Percentiles rank a stretch among this genome's conserved stretches.
Evolutionary conservation across 345 rosid species (phyloP).

Genomic region (Gynandropsis gynandra): DNA sequence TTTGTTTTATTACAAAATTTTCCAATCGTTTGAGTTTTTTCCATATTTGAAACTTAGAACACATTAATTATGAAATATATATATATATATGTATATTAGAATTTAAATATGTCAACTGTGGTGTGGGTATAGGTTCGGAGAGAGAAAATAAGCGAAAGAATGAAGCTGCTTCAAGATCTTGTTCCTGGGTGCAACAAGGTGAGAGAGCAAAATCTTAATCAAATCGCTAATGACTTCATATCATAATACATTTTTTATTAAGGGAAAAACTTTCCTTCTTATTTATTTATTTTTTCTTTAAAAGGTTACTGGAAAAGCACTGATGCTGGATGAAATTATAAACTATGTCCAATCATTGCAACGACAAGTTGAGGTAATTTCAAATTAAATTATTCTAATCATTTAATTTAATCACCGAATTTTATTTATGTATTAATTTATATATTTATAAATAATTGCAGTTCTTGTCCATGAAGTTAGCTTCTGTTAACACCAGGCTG

Average conservation of each 20-base stretch:
- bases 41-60: no score
- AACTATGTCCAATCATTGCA: slow-evolving; percentile 91
- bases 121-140: slow-evolving; percentile 52
- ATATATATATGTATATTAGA: no score
- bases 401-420: neutral
- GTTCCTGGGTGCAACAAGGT: slow-evolving; percentile 99
- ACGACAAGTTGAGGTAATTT: slow-evolving; percentile 82
- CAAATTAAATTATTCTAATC: slow-evolving; percentile 9
- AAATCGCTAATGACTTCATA: neutral
- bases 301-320: slow-evolving; percentile 81
- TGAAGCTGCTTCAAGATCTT: slow-evolving; percentile 94
- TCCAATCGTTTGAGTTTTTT: no score
- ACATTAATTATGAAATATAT: no score
- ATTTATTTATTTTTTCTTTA: neutral
- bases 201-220: neutral
- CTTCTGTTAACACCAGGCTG: slow-evolving; percentile 78
- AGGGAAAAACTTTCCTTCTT: neutral
- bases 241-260: neutral
- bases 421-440: slow-evolving; percentile 6
- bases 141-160: slow-evolving; percentile 93
- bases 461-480: slow-evolving; percentile 93
- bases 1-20: no score
- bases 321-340: slow-evolving; percentile 88
- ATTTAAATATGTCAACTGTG: neutral
- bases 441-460: slow-evolving; percentile 27